Conservation (phyloP, 2,329 filamentous ascomycete species). For the Triangularia verruculosa region DNA sequence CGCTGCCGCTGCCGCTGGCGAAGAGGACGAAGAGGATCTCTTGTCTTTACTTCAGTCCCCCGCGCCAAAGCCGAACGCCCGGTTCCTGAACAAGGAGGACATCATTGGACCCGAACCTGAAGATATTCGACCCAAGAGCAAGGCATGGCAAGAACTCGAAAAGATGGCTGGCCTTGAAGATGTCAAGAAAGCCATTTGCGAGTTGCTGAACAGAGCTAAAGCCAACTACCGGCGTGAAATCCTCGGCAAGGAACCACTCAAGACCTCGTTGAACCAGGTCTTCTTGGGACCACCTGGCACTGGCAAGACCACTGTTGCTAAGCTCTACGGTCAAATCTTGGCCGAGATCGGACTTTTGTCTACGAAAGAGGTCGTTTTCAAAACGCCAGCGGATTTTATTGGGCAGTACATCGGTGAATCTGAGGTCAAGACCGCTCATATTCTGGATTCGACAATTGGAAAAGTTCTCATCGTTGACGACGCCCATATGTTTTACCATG, state of each 20-base stretch:
- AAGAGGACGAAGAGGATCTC: not conserved
- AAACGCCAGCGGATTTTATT: slow-evolving; percentile 59
- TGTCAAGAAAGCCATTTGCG: slow-evolving; percentile 52
- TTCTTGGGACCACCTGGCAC: slow-evolving; percentile 63
- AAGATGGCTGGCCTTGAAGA: slow-evolving; percentile 49
- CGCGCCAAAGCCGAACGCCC: slow-evolving; percentile 42
- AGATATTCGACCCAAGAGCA: slow-evolving; percentile 41
- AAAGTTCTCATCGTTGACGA: slow-evolving; percentile 66
- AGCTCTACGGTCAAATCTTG: slow-evolving; percentile 59
- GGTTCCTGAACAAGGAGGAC: slow-evolving; percentile 49
- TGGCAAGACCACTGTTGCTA: slow-evolving; percentile 62
- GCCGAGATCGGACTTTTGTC: slow-evolving; percentile 57
- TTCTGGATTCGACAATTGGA: slow-evolving; percentile 52
- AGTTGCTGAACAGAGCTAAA: slow-evolving; percentile 49
- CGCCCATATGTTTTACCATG: slow-evolving; percentile 50
- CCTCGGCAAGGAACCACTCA: slow-evolving; percentile 46
- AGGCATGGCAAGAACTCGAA: slow-evolving; percentile 52
- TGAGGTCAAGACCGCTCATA: slow-evolving; percentile 55
- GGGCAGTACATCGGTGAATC: slow-evolving; percentile 52
- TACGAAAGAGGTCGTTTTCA: slow-evolving; percentile 57
- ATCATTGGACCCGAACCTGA: slow-evolving; percentile 56
- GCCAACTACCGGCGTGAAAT: slow-evolving; percentile 57
- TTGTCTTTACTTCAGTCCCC: not conserved
- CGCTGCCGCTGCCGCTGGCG: not conserved
- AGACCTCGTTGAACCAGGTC: slow-evolving; percentile 53